Conservation (phyloP, 805 yeast genomes). For the Grigorovia transvaalensis region DNA sequence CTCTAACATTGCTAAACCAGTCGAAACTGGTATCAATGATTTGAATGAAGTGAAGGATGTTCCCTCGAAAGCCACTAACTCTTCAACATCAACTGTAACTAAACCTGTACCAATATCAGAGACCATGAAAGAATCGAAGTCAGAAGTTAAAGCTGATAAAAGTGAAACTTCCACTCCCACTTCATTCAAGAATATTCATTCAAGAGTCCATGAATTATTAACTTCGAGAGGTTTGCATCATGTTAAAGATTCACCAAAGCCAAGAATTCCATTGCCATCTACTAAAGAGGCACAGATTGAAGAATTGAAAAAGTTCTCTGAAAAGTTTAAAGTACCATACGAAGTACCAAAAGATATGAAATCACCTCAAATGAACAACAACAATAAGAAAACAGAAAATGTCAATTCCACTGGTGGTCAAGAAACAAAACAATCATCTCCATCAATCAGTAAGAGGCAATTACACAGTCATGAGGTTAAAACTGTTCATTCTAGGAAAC, state of each 20-base stretch:
- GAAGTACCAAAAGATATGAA: slow-evolving; percentile 38
- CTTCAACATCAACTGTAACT: not conserved
- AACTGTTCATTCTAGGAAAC: slow-evolving; percentile 18
- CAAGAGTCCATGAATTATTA: not conserved
- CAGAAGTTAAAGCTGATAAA: not conserved
- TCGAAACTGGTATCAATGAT: not conserved
- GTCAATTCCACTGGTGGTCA: not conserved
- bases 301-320: slow-evolving; percentile 67
- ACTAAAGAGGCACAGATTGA: slow-evolving; percentile 51
- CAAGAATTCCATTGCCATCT: slow-evolving; percentile 4
- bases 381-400: not conserved
- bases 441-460: not conserved
- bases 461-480: slow-evolving; percentile 4
- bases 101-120: not conserved
- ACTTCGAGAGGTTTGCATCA: not conserved
- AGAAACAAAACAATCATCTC: not conserved
- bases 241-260: slow-evolving; percentile 2
- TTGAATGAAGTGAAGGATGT: not conserved
- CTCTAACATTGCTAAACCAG: not conserved
- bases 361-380: slow-evolving; percentile 5
- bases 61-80: not conserved
- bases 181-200: not conserved
- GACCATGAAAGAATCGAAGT: not conserved
- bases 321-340: slow-evolving; percentile 65
- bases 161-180: not conserved